These are phyloP conservation scores for Trichoderma gracile DNA, from an alignment of 2,329 filamentous ascomycete species.

Conservation along the genomic window DNA sequence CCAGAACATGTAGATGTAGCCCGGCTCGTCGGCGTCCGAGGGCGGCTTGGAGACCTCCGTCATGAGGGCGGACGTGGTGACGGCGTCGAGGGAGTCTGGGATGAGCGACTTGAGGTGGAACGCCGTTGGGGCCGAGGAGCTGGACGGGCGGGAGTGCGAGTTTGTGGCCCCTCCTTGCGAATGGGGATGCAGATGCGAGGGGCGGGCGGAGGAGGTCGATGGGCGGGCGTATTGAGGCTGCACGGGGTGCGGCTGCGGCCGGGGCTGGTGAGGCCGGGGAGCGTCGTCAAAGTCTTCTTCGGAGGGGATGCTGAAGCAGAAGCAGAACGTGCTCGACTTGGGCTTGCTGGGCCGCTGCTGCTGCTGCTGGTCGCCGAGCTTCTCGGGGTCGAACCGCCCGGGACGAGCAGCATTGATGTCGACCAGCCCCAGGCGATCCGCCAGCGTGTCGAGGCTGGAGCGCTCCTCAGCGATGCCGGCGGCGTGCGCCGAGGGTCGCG, in stretches of 20 bases:
- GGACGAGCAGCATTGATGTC: conserved; percentile 56
- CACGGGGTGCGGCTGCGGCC: conserved; percentile 50
- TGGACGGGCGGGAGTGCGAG: conserved; percentile 33
- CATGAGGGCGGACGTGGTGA: conserved; percentile 69
- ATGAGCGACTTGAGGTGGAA: conserved; percentile 56
- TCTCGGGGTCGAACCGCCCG: conserved; percentile 32
- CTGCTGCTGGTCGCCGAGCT: conserved; percentile 27
- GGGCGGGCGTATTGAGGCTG: conserved; percentile 42
- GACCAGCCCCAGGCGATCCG: conserved; percentile 75
- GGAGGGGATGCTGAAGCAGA: conserved; percentile 53
- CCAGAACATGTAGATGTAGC: conserved; percentile 99
- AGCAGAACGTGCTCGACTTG: conserved; percentile 46
- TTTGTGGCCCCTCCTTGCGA: too few relatives aligned
- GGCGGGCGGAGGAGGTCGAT: conserved; percentile 21
- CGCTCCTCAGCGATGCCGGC: conserved; percentile 60
- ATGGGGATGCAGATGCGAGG: conserved; percentile 29
- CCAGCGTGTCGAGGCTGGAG: conserved; percentile 83
- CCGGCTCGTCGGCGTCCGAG: conserved; percentile 69
- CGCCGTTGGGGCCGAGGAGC: conserved; percentile 38
- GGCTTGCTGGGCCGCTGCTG: conserved; percentile 27
- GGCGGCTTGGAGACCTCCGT: conserved; percentile 72
- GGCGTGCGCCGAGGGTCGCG: neutral
- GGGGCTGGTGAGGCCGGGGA: conserved; percentile 42
- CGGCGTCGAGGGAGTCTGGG: conserved; percentile 63
- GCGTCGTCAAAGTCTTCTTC: conserved; percentile 43